A percentile compares a stretch with the other conserved stretches of the same genome.
Conservation (phyloP, 345 rosid genomes). For the Salix dunnii region DNA sequence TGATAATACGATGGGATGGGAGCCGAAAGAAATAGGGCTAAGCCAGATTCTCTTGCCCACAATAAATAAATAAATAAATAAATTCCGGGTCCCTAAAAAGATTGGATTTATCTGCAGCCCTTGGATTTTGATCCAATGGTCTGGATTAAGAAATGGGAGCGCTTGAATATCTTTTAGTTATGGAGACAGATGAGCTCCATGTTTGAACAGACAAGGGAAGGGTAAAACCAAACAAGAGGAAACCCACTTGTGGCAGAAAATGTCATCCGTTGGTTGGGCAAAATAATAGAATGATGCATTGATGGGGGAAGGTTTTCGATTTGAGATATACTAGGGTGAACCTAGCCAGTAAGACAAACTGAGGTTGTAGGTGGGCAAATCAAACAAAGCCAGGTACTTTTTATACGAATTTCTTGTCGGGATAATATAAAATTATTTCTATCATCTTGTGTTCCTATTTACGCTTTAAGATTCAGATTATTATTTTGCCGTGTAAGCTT, state of each 20-base stretch:
- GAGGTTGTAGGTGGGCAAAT: conserved; percentile 19
- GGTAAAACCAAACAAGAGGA: neutral
- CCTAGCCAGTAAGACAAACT: conserved; percentile 43
- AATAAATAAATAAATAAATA: neutral
- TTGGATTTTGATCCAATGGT: conserved; percentile 8
- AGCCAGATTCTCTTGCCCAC: conserved; percentile 5
- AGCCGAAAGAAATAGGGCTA: neutral
- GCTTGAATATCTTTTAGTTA: neutral
- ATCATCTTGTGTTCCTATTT: too few species aligned
- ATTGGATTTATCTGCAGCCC: neutral
- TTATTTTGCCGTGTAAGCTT: neutral
- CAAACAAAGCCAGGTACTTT: conserved; percentile 17
- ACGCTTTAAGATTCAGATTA: too few species aligned
- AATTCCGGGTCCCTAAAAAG: neutral
- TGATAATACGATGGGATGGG: too few species aligned
- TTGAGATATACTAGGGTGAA: conserved; percentile 14
- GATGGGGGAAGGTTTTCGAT: neutral
- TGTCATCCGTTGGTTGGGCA: conserved; percentile 32
- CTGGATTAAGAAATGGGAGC: neutral
- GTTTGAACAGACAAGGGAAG: conserved; percentile 16
- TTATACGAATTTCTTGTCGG: conserved; percentile 30
- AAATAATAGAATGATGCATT: conserved; percentile 2
- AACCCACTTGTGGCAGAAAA: conserved; percentile 18
- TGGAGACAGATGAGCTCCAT: neutral
- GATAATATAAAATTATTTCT: too few species aligned